A percentile compares a stretch with the other conserved stretches of the same genome.
These are phyloP conservation scores for Crataegus laevigata DNA, from an alignment of 306 rosid species.

Conservation along the genomic window DNA sequence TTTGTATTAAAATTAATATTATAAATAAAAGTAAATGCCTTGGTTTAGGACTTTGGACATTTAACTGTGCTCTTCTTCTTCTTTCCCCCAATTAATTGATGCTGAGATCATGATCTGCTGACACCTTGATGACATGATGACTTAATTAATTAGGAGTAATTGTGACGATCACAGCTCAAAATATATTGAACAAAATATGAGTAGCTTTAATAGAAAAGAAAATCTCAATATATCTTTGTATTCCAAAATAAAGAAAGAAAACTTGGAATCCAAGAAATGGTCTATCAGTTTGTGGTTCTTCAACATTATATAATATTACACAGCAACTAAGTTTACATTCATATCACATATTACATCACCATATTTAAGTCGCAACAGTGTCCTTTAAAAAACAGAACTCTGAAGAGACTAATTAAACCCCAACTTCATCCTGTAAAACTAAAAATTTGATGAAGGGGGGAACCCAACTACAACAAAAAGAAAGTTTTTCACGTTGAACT, in stretches of 20 bases:
- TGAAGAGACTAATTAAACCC: not conserved
- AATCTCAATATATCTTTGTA: not conserved
- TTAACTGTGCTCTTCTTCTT: not conserved
- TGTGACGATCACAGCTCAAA: not conserved
- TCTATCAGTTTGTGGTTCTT: not conserved
- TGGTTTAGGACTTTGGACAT: not conserved
- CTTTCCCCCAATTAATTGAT: not conserved
- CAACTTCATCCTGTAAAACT: not conserved
- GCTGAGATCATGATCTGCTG: not conserved
- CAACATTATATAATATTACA: not conserved
- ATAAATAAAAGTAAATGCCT: not conserved
- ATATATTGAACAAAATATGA: too few species aligned
- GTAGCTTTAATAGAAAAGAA: too few species aligned
- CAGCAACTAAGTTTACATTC: not conserved
- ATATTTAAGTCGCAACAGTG: not conserved
- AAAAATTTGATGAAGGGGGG: not conserved
- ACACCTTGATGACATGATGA: not conserved
- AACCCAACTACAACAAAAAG: not conserved
- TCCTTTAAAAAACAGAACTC: not conserved
- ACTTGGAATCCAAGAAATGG: not conserved
- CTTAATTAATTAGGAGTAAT: not conserved
- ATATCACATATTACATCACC: not conserved
- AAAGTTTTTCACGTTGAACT: not conserved
- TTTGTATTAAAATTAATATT: not conserved
- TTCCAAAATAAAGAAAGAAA: not conserved